Conservation (phyloP, 202 grass and related monocot species). For the Musa balbisiana region DNA sequence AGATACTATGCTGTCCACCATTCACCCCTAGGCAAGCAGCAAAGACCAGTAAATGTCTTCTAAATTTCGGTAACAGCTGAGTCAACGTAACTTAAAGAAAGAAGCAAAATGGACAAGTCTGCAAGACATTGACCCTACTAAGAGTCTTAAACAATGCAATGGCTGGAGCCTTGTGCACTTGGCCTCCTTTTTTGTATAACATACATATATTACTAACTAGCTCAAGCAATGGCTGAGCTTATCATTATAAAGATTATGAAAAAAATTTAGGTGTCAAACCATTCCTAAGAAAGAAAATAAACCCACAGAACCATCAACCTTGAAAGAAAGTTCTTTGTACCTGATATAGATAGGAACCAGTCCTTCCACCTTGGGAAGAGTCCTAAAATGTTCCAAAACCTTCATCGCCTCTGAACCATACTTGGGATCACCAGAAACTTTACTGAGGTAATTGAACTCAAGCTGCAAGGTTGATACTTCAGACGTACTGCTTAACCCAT, state of each 20-base stretch:
- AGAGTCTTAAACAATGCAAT: too few relatives aligned
- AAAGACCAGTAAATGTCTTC: not conserved
- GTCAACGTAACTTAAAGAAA: not conserved
- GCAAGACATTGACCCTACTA: not conserved
- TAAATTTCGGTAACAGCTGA: not conserved
- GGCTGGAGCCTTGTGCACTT: too few relatives aligned
- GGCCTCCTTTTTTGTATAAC: not conserved
- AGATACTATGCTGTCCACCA: too few relatives aligned
- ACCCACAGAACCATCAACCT: not conserved
- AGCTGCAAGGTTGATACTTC: slow-evolving; percentile 86
- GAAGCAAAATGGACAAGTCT: not conserved
- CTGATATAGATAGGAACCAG: slow-evolving; percentile 92
- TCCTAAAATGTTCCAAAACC: slow-evolving; percentile 79
- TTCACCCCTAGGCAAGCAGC: not conserved
- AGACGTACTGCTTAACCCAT: slow-evolving; percentile 89
- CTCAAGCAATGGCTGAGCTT: not conserved
- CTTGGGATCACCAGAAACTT: slow-evolving; percentile 78
- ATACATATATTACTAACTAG: not conserved
- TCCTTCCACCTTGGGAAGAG: slow-evolving; percentile 82
- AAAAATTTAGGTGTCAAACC: not conserved
- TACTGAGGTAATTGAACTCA: slow-evolving; percentile 95
- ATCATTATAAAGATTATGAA: not conserved
- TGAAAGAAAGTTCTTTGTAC: slow-evolving; percentile 32
- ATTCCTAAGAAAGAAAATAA: not conserved
- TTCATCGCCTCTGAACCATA: slow-evolving; percentile 83